Conservation (phyloP, 139 green algal genomes). For the Coccomyxa sp. region DNA sequence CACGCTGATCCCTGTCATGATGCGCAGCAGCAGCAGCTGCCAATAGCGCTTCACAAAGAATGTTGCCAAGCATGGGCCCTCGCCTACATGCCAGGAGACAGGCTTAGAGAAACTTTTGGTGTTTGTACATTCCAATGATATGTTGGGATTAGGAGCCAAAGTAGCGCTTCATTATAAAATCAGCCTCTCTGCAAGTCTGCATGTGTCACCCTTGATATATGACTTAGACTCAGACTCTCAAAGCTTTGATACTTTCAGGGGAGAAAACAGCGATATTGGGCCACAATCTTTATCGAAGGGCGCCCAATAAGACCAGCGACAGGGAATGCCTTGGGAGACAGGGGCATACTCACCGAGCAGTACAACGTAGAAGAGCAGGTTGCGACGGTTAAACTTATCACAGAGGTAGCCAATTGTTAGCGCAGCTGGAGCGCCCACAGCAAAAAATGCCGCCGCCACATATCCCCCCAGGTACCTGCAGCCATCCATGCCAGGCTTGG, state of each 20-base stretch:
- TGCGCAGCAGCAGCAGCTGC: slow-evolving; percentile 76
- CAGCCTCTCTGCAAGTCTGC: not conserved
- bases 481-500: not conserved
- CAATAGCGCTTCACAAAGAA: slow-evolving; percentile 68
- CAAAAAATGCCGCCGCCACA: slow-evolving; percentile 78
- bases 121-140: not conserved
- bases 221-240: too few relatives aligned
- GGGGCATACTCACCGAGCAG: slow-evolving; percentile 45
- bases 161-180: not conserved
- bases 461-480: slow-evolving; percentile 56
- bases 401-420: slow-evolving; percentile 66
- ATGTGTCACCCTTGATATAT: too few relatives aligned
- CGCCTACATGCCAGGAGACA: slow-evolving; percentile 27
- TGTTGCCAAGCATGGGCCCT: slow-evolving; percentile 69
- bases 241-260: too few relatives aligned
- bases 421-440: slow-evolving; percentile 71
- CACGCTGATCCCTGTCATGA: slow-evolving; percentile 77
- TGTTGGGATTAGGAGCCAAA: not conserved
- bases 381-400: slow-evolving; percentile 54
- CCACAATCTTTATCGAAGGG: too few relatives aligned
- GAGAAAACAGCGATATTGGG: too few relatives aligned
- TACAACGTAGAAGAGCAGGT: slow-evolving; percentile 68
- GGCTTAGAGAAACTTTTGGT: not conserved
- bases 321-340: too few relatives aligned
- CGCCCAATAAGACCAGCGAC: too few relatives aligned